Evolutionary conservation across 768 basidiomycete genomes (phyloP).

Genomic region (Amanita pseudoporphyria): DNA sequence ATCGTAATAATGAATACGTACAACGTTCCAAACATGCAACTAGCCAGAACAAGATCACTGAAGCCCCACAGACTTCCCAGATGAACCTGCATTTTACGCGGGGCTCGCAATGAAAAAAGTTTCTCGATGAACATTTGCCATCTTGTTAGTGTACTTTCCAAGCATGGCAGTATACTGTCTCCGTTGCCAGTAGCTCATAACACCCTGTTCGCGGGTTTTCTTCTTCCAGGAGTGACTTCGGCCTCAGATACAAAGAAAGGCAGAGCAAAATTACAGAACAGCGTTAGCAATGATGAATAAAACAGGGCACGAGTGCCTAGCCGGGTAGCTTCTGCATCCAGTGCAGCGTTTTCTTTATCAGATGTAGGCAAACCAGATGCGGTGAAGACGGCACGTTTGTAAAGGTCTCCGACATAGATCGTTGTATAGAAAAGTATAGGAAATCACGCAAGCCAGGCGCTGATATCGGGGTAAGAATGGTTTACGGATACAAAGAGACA

Average conservation of each 20-base stretch:
- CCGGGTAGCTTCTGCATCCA: constrained; percentile 66
- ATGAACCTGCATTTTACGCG: constrained; percentile 43
- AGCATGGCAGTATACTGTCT: too few relatives aligned
- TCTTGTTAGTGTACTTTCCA: background rate
- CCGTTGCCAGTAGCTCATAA: too few relatives aligned
- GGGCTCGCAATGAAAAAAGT: constrained; percentile 19
- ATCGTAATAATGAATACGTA: constrained; percentile 29
- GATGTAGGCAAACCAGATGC: constrained; percentile 19
- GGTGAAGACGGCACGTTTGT: constrained; percentile 35
- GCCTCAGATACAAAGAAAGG: constrained; percentile 51
- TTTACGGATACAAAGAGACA: constrained; percentile 3
- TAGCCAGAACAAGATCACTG: constrained; percentile 64
- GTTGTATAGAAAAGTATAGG: constrained; percentile 85
- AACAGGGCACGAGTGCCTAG: constrained; percentile 81
- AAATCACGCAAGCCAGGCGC: constrained; percentile 88
- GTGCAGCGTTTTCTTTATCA: constrained; percentile 18
- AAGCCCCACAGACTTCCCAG: constrained; percentile 70
- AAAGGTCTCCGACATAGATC: constrained; percentile 80
- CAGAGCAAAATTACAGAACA: constrained; percentile 57
- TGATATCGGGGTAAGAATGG: constrained; percentile 17
- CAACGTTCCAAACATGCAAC: constrained; percentile 78
- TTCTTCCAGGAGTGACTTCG: background rate
- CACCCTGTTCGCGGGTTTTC: background rate
- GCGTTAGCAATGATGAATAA: constrained; percentile 59
- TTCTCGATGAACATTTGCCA: background rate